Percentiles rank a stretch among this genome's conserved stretches.
Conservation (phyloP, 331 rosid genomes). For the Spiraea crenata region DNA sequence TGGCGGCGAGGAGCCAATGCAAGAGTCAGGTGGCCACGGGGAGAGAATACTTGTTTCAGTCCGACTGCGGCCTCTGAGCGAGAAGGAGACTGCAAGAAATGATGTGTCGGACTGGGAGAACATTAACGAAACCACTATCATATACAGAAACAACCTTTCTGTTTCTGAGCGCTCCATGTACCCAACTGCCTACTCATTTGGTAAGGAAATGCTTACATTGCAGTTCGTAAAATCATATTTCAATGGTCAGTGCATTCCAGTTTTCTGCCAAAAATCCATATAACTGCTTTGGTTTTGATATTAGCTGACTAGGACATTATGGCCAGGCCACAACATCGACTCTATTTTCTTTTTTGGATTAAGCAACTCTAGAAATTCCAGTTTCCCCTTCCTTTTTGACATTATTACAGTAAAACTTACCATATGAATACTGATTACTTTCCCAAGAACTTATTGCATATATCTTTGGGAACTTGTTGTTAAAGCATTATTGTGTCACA, state of each 20-base stretch:
- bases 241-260: constrained; percentile 1
- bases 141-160: constrained; percentile 71
- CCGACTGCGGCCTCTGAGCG: constrained; percentile 75
- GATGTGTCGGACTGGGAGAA: constrained; percentile 92
- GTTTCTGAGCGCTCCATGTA: constrained; percentile 83
- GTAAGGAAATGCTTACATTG: constrained; percentile 38
- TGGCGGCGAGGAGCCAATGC: constrained; percentile 60
- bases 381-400: neutral
- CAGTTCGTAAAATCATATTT: neutral
- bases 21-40: constrained; percentile 26
- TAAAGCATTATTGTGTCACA: constrained; percentile 15
- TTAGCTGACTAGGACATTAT: neutral
- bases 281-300: constrained; percentile 2
- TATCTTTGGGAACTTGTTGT: neutral
- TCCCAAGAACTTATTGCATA: constrained; percentile 14
- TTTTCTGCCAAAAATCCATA: constrained; percentile 10
- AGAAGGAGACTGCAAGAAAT: constrained; percentile 53
- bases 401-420: neutral
- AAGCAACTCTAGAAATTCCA: neutral
- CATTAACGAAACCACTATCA: constrained; percentile 69
- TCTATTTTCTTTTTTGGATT: neutral
- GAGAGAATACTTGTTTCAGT: constrained; percentile 77
- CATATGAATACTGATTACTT: constrained; percentile 15
- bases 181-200: constrained; percentile 85
- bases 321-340: neutral